A percentile compares a stretch with the other conserved stretches of the same genome.
Conservation (phyloP, 495 filamentous ascomycete species). For the Platismatia glauca region DNA sequence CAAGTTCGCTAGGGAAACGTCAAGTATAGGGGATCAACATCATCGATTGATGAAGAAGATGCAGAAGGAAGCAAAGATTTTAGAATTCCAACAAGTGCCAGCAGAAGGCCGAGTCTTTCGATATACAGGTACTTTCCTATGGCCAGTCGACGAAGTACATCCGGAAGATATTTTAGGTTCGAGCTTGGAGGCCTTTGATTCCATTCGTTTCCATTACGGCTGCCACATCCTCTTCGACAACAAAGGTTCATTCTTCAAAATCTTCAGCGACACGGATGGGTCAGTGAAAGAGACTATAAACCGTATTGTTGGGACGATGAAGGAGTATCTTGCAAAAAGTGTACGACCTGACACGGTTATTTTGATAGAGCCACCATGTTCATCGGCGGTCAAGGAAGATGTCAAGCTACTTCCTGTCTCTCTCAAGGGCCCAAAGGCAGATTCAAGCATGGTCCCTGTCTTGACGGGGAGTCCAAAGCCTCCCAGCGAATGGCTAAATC, state of each 20-base stretch:
- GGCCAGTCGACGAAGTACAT: conserved; percentile 35
- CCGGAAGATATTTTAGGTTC: conserved; percentile 36
- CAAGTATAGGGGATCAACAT: conserved; percentile 19
- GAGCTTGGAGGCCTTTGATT: conserved; percentile 40
- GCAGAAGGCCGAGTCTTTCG: conserved; percentile 22
- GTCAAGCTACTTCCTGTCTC: conserved; percentile 8
- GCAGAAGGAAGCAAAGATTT: conserved; percentile 22
- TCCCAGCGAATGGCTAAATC: neutral
- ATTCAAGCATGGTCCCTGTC: conserved; percentile 9
- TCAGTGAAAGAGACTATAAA: conserved; percentile 30
- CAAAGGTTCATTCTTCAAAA: conserved; percentile 27
- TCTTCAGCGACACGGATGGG: conserved; percentile 26
- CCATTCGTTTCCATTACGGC: conserved; percentile 31
- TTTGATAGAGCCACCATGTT: conserved; percentile 34
- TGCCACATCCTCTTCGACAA: conserved; percentile 32
- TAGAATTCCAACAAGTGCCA: conserved; percentile 30
- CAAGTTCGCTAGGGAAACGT: conserved; percentile 8
- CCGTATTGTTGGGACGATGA: conserved; percentile 31
- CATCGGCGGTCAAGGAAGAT: neutral
- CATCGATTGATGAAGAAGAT: conserved; percentile 25
- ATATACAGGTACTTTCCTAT: conserved; percentile 36
- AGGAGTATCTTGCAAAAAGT: conserved; percentile 29
- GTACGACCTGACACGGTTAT: conserved; percentile 27
- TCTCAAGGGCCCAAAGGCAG: neutral
- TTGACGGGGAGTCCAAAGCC: conserved; percentile 9